Conservation (phyloP, 2,329 filamentous ascomycete species). For the Fulvia fulva region DNA sequence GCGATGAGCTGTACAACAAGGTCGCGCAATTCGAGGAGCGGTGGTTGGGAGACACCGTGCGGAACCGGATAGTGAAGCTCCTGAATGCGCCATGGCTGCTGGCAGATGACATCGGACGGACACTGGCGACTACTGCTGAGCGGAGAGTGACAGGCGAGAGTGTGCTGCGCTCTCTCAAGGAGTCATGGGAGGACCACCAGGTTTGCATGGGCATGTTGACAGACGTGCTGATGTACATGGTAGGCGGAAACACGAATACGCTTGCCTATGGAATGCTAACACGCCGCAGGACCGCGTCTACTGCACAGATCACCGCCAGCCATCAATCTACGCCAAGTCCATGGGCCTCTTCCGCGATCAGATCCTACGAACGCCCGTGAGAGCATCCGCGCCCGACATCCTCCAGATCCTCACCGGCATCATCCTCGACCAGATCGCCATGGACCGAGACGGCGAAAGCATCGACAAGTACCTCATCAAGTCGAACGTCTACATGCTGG, state of each 20-base stretch:
- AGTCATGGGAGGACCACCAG: constrained; percentile 84
- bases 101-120: constrained; percentile 33
- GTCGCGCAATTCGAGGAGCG: constrained; percentile 76
- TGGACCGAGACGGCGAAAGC: constrained; percentile 85
- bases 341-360: constrained; percentile 87
- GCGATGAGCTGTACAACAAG: constrained; percentile 71
- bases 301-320: constrained; percentile 65
- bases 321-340: constrained; percentile 76
- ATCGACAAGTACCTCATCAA: constrained; percentile 81
- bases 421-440: constrained; percentile 82
- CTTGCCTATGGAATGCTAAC: neutral
- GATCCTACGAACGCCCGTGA: constrained; percentile 63
- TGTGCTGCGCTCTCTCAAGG: constrained; percentile 71
- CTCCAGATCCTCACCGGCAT: constrained; percentile 75
- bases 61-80: constrained; percentile 64
- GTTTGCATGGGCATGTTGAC: constrained; percentile 94
- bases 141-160: constrained; percentile 74
- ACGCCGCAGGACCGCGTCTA: constrained; percentile 68
- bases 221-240: constrained; percentile 90
- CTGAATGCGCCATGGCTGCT: constrained; percentile 66
- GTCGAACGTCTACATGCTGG: constrained; percentile 83
- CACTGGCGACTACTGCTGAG: constrained; percentile 66
- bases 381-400: constrained; percentile 50
- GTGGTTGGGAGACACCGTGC: constrained; percentile 74
- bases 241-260: constrained; percentile 34